Evolutionary conservation across 1,139 yeast species (phyloP).

Genomic region (Trichomonascaceae sp.): DNA sequence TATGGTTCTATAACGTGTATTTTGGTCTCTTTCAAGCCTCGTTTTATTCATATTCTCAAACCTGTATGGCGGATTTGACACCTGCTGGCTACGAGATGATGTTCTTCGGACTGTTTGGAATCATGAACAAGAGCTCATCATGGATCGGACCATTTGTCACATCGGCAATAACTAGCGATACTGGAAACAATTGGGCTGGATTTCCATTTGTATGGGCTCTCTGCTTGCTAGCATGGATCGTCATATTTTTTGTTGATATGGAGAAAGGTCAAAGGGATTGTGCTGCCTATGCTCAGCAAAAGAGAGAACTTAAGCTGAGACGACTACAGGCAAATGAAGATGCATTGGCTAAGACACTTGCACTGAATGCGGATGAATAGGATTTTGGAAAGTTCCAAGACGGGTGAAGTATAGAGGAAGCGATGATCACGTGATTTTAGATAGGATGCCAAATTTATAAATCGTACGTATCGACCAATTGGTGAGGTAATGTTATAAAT

Average conservation of each 20-base stretch:
- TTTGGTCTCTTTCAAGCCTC: constrained; percentile 18
- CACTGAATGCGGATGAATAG: constrained; percentile 3
- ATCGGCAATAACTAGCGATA: constrained; percentile 16
- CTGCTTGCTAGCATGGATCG: constrained; percentile 14
- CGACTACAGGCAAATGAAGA: constrained; percentile 3
- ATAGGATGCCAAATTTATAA: neutral
- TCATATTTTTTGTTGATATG: constrained; percentile 14
- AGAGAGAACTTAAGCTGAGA: constrained; percentile 9
- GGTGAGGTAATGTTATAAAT: too few relatives aligned
- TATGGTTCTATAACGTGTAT: constrained; percentile 18
- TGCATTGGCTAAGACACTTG: neutral
- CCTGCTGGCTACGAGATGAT: constrained; percentile 19
- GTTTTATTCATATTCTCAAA: constrained; percentile 17
- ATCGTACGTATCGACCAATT: too few relatives aligned
- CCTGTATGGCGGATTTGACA: constrained; percentile 18
- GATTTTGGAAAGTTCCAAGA: neutral
- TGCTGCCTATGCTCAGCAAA: constrained; percentile 8
- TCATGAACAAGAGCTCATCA: constrained; percentile 17
- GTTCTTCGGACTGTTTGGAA: constrained; percentile 19
- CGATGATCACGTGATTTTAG: neutral
- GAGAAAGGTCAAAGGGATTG: constrained; percentile 15
- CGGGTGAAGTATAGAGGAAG: neutral
- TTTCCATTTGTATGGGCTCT: constrained; percentile 19
- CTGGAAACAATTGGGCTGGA: constrained; percentile 17
- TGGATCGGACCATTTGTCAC: constrained; percentile 20